Evolutionary conservation across 306 rosid species (phyloP).

Genomic region (Geum urbanum): DNA sequence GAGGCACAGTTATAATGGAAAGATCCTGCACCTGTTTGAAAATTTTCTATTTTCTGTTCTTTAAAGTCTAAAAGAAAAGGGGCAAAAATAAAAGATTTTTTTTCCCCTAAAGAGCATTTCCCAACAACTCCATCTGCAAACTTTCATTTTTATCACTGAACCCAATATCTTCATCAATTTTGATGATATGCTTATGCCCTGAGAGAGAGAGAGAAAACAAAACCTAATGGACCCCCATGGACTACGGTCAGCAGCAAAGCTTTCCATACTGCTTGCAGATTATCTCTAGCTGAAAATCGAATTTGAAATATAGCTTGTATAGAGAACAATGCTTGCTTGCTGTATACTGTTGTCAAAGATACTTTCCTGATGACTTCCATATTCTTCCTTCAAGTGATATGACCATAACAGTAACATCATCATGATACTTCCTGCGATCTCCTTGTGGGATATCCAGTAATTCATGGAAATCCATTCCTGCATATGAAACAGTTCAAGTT

Average conservation of each 20-base stretch:
- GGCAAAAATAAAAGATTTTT: constrained; percentile 23
- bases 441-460: constrained; percentile 97
- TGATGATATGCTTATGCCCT: constrained; percentile 36
- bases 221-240: constrained; percentile 49
- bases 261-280: constrained; percentile 34
- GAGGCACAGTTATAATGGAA: constrained; percentile 35
- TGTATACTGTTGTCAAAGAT: constrained; percentile 47
- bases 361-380: constrained; percentile 97
- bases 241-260: constrained; percentile 47
- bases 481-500: constrained; percentile 20
- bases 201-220: constrained; percentile 26
- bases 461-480: constrained; percentile 98
- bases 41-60: constrained; percentile 51
- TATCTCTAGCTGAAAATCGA: constrained; percentile 27
- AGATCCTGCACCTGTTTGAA: constrained; percentile 49
- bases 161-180: constrained; percentile 40
- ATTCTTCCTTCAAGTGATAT: constrained; percentile 99
- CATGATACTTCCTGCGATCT: constrained; percentile 93
- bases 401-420: constrained; percentile 97
- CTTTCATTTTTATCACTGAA: constrained; percentile 35
- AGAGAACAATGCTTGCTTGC: constrained; percentile 26
- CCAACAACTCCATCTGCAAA: constrained; percentile 39
- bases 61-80: constrained; percentile 25
- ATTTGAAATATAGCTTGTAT: constrained; percentile 25
- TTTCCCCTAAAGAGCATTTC: constrained; percentile 40